A percentile compares a stretch with the other conserved stretches of the same genome.
Evolutionary conservation across 1,139 yeast species (phyloP).

Genomic region (Zhuliangozyma parablackwelliae): DNA sequence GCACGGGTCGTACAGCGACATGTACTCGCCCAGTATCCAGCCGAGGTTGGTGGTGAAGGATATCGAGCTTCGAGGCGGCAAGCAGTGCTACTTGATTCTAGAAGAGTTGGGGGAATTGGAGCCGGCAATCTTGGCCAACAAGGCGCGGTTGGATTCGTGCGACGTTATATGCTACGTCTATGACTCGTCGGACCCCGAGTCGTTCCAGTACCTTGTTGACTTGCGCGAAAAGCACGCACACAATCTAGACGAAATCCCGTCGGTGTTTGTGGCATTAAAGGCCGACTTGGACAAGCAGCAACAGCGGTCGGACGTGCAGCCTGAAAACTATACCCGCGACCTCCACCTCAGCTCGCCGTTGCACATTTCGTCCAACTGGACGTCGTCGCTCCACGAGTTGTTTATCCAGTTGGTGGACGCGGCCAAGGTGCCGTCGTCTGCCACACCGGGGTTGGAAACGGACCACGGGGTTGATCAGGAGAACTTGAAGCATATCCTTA

Average conservation of each 20-base stretch:
- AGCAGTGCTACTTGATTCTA: slow-evolving; percentile 84
- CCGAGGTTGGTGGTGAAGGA: slow-evolving; percentile 85
- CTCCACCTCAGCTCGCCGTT: slow-evolving; percentile 62
- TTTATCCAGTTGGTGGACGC: slow-evolving; percentile 87
- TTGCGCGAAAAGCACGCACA: slow-evolving; percentile 54
- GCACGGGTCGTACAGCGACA: slow-evolving; percentile 65
- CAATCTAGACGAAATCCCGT: slow-evolving; percentile 63
- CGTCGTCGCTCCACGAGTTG: slow-evolving; percentile 76
- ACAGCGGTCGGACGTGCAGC: slow-evolving; percentile 80
- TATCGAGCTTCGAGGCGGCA: slow-evolving; percentile 92
- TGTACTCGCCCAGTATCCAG: slow-evolving; percentile 76
- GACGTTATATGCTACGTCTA: slow-evolving; percentile 87
- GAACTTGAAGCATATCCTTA: slow-evolving; percentile 44
- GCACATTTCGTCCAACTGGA: slow-evolving; percentile 88
- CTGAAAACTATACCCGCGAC: slow-evolving; percentile 76
- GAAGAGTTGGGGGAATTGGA: slow-evolving; percentile 90
- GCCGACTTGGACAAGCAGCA: slow-evolving; percentile 96
- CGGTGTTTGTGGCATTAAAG: slow-evolving; percentile 84
- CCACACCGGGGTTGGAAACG: slow-evolving; percentile 78
- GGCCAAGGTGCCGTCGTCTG: slow-evolving; percentile 70
- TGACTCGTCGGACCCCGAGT: slow-evolving; percentile 94
- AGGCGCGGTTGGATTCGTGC: slow-evolving; percentile 70
- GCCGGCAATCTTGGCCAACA: slow-evolving; percentile 73
- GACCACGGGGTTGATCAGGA: slow-evolving; percentile 51
- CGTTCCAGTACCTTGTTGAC: slow-evolving; percentile 78